Percentiles rank a stretch among this genome's conserved stretches.
Evolutionary conservation across 2,329 filamentous ascomycete species (phyloP).

Genomic region (Periglandula ipomoeae): DNA sequence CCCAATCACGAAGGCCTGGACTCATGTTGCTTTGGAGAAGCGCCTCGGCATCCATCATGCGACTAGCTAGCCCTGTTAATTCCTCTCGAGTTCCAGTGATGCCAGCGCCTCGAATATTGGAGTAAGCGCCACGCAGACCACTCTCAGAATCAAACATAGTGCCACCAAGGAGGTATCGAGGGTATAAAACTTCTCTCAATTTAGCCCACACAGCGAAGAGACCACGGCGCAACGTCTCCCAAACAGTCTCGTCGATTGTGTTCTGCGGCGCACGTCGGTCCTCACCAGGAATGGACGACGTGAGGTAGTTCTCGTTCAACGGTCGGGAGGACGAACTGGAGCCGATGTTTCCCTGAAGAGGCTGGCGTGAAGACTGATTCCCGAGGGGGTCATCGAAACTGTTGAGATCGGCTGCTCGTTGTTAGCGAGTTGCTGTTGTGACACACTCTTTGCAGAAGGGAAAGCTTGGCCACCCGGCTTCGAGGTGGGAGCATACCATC

Average conservation of each 20-base stretch:
- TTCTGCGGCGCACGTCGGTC: conserved; percentile 83
- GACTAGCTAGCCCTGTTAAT: conserved; percentile 49
- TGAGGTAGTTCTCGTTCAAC: conserved; percentile 73
- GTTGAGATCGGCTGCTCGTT: conserved; percentile 62
- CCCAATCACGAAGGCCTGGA: conserved; percentile 89
- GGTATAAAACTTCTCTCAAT: conserved; percentile 94
- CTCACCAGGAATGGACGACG: conserved; percentile 82
- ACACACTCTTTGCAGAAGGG: neutral
- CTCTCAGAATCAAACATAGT: conserved; percentile 51
- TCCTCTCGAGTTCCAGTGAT: conserved; percentile 52
- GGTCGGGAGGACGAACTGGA: conserved; percentile 43
- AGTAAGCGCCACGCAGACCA: conserved; percentile 51
- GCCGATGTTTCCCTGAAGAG: conserved; percentile 77
- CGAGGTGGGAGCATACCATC: conserved; percentile 46
- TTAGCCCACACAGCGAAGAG: conserved; percentile 93
- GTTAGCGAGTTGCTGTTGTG: conserved; percentile 1
- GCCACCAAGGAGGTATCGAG: conserved; percentile 77
- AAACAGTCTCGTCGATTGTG: conserved; percentile 95
- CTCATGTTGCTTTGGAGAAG: conserved; percentile 67
- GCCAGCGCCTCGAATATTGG: conserved; percentile 49
- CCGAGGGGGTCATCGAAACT: conserved; percentile 85
- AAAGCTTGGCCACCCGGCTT: neutral
- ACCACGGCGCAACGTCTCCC: conserved; percentile 92
- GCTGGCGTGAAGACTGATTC: conserved; percentile 60
- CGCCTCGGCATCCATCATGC: conserved; percentile 55